Evolutionary conservation across 169 alveolate species (phyloP).

Genomic region (Theileria sp.): DNA sequence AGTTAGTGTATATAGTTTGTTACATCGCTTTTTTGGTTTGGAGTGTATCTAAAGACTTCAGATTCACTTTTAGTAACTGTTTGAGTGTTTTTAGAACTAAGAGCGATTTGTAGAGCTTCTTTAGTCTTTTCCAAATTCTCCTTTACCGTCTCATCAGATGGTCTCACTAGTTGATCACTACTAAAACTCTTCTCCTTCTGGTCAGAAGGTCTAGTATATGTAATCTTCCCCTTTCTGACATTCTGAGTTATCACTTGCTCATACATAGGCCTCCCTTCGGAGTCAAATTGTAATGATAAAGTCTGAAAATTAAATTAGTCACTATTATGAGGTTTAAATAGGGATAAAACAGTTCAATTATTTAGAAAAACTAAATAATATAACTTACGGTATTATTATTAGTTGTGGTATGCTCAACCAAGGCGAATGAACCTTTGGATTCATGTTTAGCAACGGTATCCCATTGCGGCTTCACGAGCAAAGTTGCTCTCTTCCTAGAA

Average conservation of each 20-base stretch:
- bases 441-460: conserved; percentile 33
- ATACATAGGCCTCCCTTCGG: conserved; percentile 71
- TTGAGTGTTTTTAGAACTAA: conserved; percentile 43
- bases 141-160: conserved; percentile 74
- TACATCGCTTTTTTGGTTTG: conserved; percentile 72
- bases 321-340: background rate
- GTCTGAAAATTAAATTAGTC: conserved; percentile 17
- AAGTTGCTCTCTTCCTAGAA: conserved; percentile 58
- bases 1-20: background rate
- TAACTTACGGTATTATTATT: conserved; percentile 5
- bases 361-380: background rate
- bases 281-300: conserved; percentile 62
- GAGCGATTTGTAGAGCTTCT: conserved; percentile 73
- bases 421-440: conserved; percentile 51
- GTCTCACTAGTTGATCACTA: conserved; percentile 63
- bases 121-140: conserved; percentile 75
- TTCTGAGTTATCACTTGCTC: conserved; percentile 71
- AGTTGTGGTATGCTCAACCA: conserved; percentile 29
- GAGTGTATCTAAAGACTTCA: conserved; percentile 79
- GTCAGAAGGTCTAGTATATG: conserved; percentile 67
- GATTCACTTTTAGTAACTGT: conserved; percentile 63
- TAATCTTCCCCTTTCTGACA: conserved; percentile 64
- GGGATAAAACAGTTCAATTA: background rate
- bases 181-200: conserved; percentile 70
- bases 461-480: conserved; percentile 57